Evolutionary conservation across 352 stramenopile species (phyloP).

Genomic region (Pythium volutum): DNA sequence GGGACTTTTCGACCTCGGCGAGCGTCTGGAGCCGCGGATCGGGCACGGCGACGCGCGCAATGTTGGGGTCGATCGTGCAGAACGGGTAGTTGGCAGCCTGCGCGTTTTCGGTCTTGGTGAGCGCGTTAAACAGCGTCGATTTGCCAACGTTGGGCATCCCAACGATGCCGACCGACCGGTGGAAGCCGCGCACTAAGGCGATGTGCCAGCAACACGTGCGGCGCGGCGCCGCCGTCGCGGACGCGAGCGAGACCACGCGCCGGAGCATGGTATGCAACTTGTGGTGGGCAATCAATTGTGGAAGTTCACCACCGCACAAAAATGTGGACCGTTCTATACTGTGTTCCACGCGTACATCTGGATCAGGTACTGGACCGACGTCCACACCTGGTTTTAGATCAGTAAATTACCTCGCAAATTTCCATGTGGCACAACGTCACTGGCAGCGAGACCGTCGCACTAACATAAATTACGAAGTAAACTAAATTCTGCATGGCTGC

Average conservation of each 20-base stretch:
- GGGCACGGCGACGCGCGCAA: conserved; percentile 70
- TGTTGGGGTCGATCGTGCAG: conserved; percentile 88
- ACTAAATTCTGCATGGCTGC: too few species aligned
- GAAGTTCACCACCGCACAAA: neutral
- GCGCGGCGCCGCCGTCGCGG: neutral
- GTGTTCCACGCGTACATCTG: neutral
- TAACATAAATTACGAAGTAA: too few species aligned
- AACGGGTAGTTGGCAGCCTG: conserved; percentile 89
- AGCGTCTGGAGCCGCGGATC: conserved; percentile 60
- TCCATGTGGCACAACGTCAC: neutral
- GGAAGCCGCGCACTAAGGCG: conserved; percentile 39
- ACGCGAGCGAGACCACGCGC: conserved; percentile 3
- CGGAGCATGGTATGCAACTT: conserved; percentile 15
- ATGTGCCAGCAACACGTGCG: conserved; percentile 1
- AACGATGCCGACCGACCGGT: conserved; percentile 85
- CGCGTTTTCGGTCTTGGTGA: conserved; percentile 83
- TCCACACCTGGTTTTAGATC: neutral
- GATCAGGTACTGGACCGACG: neutral
- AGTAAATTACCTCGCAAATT: neutral
- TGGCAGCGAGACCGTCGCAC: too few species aligned
- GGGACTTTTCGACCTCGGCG: conserved; percentile 70
- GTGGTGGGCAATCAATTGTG: neutral
- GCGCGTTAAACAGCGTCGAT: conserved; percentile 86
- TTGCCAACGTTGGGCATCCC: conserved; percentile 90
- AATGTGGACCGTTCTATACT: conserved; percentile 5